A percentile compares a stretch with the other conserved stretches of the same genome.
phyloP scores from a whole-genome alignment of 768 basidiomycete genomes.

The Tricholoma terreum region DNA sequence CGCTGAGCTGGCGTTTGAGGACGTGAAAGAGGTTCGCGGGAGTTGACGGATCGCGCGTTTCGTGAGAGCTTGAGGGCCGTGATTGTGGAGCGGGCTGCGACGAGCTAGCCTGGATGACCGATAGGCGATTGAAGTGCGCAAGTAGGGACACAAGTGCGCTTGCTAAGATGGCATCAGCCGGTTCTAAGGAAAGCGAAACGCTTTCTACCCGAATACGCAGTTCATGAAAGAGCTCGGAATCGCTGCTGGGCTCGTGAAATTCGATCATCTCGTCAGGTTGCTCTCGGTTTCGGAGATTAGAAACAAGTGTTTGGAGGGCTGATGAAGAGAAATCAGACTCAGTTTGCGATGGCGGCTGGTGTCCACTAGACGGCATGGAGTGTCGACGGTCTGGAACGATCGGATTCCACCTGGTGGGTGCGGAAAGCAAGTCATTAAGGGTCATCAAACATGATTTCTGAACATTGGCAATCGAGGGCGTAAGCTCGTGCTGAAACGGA shows the following conservation, averaged over 20 bases:
- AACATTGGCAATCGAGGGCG: conserved; percentile 71
- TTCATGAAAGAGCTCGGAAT: conserved; percentile 57
- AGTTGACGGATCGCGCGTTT: conserved; percentile 13
- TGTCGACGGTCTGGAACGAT: conserved; percentile 60
- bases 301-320: conserved; percentile 59
- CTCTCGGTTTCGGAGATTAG: conserved; percentile 56
- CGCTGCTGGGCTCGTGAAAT: conserved; percentile 34
- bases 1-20: conserved; percentile 66
- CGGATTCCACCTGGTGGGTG: conserved; percentile 46
- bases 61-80: conserved; percentile 8
- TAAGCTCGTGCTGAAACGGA: conserved; percentile 51
- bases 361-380: conserved; percentile 52
- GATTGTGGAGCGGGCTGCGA: conserved; percentile 12
- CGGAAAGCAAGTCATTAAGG: conserved; percentile 64
- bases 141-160: conserved; percentile 68
- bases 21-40: conserved; percentile 47
- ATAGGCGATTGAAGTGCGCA: conserved; percentile 62
- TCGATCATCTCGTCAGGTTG: conserved; percentile 46
- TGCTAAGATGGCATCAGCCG: conserved; percentile 60
- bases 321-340: conserved; percentile 40
- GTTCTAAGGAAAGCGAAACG: conserved; percentile 40
- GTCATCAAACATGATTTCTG: conserved; percentile 75
- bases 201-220: conserved; percentile 52
- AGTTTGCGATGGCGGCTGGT: conserved; percentile 26
- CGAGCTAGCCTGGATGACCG: conserved; percentile 36